Base-by-base conservation (phyloP, 2,329 filamentous ascomycete species). In the Ophiostoma piceae region DNA sequence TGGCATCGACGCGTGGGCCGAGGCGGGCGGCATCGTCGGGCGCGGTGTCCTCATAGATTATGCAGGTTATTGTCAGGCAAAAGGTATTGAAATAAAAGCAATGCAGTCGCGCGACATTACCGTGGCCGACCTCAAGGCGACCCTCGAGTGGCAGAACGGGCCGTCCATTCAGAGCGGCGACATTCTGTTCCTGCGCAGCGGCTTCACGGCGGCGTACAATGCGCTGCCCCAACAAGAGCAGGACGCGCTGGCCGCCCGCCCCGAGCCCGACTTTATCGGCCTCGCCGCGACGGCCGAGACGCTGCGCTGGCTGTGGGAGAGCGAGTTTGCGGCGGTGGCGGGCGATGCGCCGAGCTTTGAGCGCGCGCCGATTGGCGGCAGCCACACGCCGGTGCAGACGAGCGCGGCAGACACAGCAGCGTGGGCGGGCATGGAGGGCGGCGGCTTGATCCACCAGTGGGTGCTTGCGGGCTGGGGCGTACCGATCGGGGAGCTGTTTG, bases 401-500 rank as follows among this genome's bases (percentile, higher is more conserved):
- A 35, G 11, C 29, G 51, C n/a, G 14, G 51, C 9, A 12, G 51
- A 57, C n/a, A 7, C 8, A 9, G 51, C 26, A 11, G 16, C 60
- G 19, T 64, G 60, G 68, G 69, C 51, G 12, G 70, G 39, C 19
- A 72, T 79, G 72, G 60, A 79, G 77, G 14, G 72, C 39, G 72
- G 72, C 69, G 74, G 71, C 12, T 69, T 71, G 72, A 65, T 74
- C 41, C 80, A 81, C 72, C 75, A 81, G 73, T 83, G 79, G 77
- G 72, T 83, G 12, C 75, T 84, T 0, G 82, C 80, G 0, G 82
- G 82, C 0, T 86, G 83, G 83, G 84, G 84, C 0, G 78, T 84
- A 78, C 81, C 82, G 0, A 82, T 84, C 51, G 82, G 83, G 0
- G 83, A 84, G 74, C 73, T 84, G 66, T 84, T 84, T 70, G 79